Percentiles rank a stretch among this genome's conserved stretches.
phyloP scores from a whole-genome alignment of 1,284 basidiomycete species.

The Ustilago curta region DNA sequence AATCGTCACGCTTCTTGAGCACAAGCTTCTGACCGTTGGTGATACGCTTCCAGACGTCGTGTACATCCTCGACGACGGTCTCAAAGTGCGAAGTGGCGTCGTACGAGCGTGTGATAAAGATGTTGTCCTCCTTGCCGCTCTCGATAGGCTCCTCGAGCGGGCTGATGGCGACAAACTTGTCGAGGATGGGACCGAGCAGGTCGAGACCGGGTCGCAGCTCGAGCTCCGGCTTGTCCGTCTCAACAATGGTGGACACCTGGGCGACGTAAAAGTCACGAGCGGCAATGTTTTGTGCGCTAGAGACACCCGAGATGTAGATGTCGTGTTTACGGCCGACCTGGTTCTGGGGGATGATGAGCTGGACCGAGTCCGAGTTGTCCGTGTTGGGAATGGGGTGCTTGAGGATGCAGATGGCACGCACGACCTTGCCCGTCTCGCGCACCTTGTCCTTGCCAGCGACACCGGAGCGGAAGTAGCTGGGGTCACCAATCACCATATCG shows the following conservation, averaged over 20 bases:
- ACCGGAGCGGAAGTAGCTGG: constrained; percentile 86
- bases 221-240: constrained; percentile 90
- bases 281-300: constrained; percentile 95
- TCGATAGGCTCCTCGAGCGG: constrained; percentile 90
- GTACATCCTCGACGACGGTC: constrained; percentile 74
- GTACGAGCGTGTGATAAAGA: constrained; percentile 97
- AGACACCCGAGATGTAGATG: constrained; percentile 98
- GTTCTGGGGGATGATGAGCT: constrained; percentile 99
- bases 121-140: constrained; percentile 82
- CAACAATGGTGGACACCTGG: constrained; percentile 98
- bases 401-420: constrained; percentile 96
- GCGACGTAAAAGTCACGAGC: constrained; percentile 94
- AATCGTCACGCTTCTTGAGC: constrained; percentile 65
- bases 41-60: constrained; percentile 66
- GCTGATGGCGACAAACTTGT: constrained; percentile 95
- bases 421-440: constrained; percentile 91
- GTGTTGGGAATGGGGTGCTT: constrained; percentile 99
- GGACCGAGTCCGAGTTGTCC: constrained; percentile 87
- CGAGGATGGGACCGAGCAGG: constrained; percentile 90
- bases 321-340: constrained; percentile 95
- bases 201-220: constrained; percentile 92
- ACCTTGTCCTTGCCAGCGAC: constrained; percentile 78
- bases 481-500: constrained; percentile 97
- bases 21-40: constrained; percentile 66
- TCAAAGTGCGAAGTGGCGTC: constrained; percentile 99